Base-by-base conservation (phyloP, 176 grass and related monocot genomes). In the Rhipidocladum racemiflorum region DNA sequence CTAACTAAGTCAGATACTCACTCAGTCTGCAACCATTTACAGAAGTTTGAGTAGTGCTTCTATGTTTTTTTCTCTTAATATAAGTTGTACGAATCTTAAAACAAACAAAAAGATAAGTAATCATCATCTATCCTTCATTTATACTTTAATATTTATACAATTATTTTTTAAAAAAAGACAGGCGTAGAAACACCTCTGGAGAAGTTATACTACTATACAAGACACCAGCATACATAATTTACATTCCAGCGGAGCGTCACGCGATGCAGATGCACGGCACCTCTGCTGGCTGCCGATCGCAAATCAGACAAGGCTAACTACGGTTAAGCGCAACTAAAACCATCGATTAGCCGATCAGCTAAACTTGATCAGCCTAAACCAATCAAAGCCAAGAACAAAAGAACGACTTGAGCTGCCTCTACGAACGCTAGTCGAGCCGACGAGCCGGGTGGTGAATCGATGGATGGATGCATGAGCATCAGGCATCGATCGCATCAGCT, bases 401-500 rank as follows among this genome's bases (percentile, higher is more conserved):
- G 46, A 72, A 6, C n/a, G n/a, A n/a, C 27, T 29, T 2, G 13
- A 61, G 25, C 59, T 27, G 24, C 4, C n/a, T 57, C 9, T 10
- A 11, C 20, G 44, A 24, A 24, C 3, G n/a, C n/a, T 57, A 11
- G n/a, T 11, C 55, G n/a, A 25, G n/a, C 55, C n/a, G n/a, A 9
- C 55, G 55, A 25, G n/a, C 55, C 9, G 55, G n/a, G n/a, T 10
- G 55, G 9, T 11, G 9, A 25, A 57, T 57, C n/a, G n/a, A 39
- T 28, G n/a, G 73, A 76, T 27, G 53, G 21, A 15, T 43, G 45
- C 14, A 46, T 46, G 44, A 46, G 44, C 44, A 15, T 46, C 44
- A 46, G 44, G 44, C 44, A 42, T 42, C 9, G 62, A 42, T 42
- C 9, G 62, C 30, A 65, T 65, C 34, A 85, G 76, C 77, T 85